Percentiles rank a stretch among this genome's conserved stretches.
These are phyloP conservation scores for Saccharomycopsis guyanensis DNA, from an alignment of 805 yeast species.

Conservation along the genomic window DNA sequence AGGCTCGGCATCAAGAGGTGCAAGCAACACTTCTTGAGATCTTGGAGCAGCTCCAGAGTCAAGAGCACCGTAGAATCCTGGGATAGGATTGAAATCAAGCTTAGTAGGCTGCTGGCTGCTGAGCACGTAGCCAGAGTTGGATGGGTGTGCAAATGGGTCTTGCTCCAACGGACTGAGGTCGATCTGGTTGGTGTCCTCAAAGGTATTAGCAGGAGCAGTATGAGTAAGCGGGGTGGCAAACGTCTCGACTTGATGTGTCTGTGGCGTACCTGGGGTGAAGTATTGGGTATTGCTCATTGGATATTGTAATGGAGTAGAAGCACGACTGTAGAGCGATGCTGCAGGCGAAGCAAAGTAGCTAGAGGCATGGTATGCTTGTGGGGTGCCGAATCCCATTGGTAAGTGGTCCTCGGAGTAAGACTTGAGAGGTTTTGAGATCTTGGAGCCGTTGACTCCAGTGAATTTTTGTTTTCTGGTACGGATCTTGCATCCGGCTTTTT, in stretches of 20 bases:
- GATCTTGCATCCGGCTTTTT: constrained; percentile 21
- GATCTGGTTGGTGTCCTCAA: background rate
- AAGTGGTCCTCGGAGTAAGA: background rate
- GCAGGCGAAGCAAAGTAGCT: constrained; percentile 12
- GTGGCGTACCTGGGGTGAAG: constrained; percentile 17
- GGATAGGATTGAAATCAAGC: background rate
- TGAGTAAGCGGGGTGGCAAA: constrained; percentile 17
- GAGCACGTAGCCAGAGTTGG: background rate
- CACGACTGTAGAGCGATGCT: constrained; percentile 10
- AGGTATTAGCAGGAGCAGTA: background rate
- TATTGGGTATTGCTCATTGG: constrained; percentile 5
- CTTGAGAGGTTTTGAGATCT: background rate
- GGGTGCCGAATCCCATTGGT: background rate
- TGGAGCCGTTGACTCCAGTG: background rate
- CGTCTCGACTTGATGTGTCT: constrained; percentile 9
- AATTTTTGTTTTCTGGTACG: constrained; percentile 21
- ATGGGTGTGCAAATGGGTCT: background rate
- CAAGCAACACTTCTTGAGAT: background rate
- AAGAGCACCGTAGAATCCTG: background rate
- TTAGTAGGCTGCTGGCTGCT: background rate
- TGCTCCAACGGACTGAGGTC: background rate
- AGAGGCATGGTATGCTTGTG: background rate
- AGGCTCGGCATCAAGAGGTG: background rate
- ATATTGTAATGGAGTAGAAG: constrained; percentile 15
- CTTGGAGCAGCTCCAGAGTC: background rate